Conservation (phyloP, 805 yeast species). For the Schwanniomyces polymorphus region DNA sequence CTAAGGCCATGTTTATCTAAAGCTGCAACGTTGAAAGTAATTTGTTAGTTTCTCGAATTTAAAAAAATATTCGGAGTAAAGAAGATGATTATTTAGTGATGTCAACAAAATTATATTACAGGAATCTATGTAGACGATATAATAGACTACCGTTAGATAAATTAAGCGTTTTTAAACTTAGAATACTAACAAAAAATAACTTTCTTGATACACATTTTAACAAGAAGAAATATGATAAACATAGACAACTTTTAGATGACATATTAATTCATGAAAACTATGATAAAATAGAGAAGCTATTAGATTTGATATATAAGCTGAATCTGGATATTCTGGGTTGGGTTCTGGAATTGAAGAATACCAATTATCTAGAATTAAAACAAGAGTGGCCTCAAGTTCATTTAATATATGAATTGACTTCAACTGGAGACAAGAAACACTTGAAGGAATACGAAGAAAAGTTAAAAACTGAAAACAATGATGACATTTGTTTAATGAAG, state of each 20-base stretch:
- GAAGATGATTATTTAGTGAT: neutral
- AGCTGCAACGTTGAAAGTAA: neutral
- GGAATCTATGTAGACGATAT: conserved; percentile 20
- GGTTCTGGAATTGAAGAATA: conserved; percentile 14
- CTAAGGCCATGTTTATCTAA: conserved; percentile 37
- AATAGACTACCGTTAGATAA: conserved; percentile 31
- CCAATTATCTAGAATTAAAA: conserved; percentile 20
- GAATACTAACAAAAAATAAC: conserved; percentile 9
- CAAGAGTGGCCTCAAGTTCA: conserved; percentile 36
- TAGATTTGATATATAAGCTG: conserved; percentile 27
- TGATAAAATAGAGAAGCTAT: conserved; percentile 18
- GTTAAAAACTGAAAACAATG: conserved; percentile 11
- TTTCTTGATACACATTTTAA: conserved; percentile 8
- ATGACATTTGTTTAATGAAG: conserved; percentile 12
- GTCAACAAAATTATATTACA: conserved; percentile 15
- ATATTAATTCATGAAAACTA: conserved; percentile 28
- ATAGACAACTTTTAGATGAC: conserved; percentile 17
- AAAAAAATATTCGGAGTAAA: neutral
- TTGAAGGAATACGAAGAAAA: conserved; percentile 13
- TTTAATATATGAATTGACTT: conserved; percentile 24
- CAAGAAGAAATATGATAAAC: conserved; percentile 11
- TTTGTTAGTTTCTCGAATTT: neutral
- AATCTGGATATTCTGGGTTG: conserved; percentile 14
- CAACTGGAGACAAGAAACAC: conserved; percentile 4
- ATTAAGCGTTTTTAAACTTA: conserved; percentile 6